Percentiles rank a stretch among this genome's conserved stretches.
These are phyloP conservation scores for Kandelia obovata DNA, from an alignment of 345 rosid species.

Conservation along the genomic window DNA sequence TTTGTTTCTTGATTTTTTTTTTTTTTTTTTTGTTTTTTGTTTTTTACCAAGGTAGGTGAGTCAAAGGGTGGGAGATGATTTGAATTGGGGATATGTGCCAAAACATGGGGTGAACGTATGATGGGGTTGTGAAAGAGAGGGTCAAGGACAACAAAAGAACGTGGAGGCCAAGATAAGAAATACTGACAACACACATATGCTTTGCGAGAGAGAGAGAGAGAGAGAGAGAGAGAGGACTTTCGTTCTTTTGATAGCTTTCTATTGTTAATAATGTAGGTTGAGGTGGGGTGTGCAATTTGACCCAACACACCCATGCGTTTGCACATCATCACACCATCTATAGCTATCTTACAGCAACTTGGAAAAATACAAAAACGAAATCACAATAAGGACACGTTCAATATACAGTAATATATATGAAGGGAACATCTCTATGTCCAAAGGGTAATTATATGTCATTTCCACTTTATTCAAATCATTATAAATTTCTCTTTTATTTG, in stretches of 20 bases:
- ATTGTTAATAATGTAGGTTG: conserved; percentile 28
- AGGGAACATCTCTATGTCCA: conserved; percentile 20
- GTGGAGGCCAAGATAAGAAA: conserved; percentile 41
- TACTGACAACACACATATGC: conserved; percentile 19
- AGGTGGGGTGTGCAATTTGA: conserved; percentile 28
- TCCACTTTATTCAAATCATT: conserved; percentile 20
- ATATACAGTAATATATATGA: not conserved
- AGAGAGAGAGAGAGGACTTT: not conserved
- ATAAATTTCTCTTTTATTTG: conserved; percentile 22
- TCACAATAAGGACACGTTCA: not conserved
- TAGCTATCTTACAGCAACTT: not conserved
- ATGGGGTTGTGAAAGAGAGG: not conserved
- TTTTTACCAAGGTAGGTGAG: conserved; percentile 12
- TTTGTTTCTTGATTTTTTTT: not conserved
- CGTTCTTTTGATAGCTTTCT: not conserved
- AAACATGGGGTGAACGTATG: conserved; percentile 1
- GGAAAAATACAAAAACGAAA: not conserved
- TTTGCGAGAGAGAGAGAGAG: not conserved
- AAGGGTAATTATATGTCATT: conserved; percentile 18
- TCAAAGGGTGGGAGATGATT: conserved; percentile 11
- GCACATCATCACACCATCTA: conserved; percentile 7
- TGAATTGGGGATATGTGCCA: conserved; percentile 35
- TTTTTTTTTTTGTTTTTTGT: not conserved
- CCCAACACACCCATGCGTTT: conserved; percentile 27
- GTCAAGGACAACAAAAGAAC: conserved; percentile 21